Base-by-base conservation (phyloP, 2,329 filamentous ascomycete genomes). In the Colletotrichum horii region DNA sequence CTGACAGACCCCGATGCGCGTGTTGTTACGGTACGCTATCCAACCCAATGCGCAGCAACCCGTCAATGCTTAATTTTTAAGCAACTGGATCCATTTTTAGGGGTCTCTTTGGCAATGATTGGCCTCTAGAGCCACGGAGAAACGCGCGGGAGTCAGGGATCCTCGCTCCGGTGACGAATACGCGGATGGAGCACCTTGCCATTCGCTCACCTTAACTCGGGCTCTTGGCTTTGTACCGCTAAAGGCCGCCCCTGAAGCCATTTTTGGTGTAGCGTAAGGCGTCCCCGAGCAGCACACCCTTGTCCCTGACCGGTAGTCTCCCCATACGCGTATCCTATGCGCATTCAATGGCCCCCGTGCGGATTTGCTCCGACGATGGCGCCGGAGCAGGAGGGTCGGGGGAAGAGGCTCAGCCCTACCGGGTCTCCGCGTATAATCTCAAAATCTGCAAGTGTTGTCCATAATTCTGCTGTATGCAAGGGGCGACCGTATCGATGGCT, bases 361-460 rank as follows among this genome's bases (percentile, higher is more conserved):
- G 60, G 34, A 36, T 64, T 52, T 52, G 43, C 60, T 64, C 32
- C 14, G 38, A 22, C 28, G 26, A 52, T 65, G 22, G 61, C 61
- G n/a, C 34, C 70, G 62, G 26, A 58, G 16, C 1, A 22, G 64
- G 4, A 55, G 28, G 14, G 28, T 43, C 66, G 26, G 43, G 24
- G 43, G 43, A 52, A 14, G 66, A 64, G 71, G 71, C 71, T 74
- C 66, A 70, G 66, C 71, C 66, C 66, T 74, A 74, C 34, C 32
- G 24, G 14, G 43, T 22, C 43, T 74, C 71, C 71, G 71, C 71
- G 71, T 74, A 71, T 43, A 74, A 74, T 74, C 34, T 74, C 26
- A 30, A 60, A 43, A 66, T 74, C 60, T 70, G 71, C 58, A 74
- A 52, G 36, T 70, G 15, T 26, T 32, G 48, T 60, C 34, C 71